phyloP scores from a whole-genome alignment of 805 yeast genomes.

The Ascoidea tarda region DNA sequence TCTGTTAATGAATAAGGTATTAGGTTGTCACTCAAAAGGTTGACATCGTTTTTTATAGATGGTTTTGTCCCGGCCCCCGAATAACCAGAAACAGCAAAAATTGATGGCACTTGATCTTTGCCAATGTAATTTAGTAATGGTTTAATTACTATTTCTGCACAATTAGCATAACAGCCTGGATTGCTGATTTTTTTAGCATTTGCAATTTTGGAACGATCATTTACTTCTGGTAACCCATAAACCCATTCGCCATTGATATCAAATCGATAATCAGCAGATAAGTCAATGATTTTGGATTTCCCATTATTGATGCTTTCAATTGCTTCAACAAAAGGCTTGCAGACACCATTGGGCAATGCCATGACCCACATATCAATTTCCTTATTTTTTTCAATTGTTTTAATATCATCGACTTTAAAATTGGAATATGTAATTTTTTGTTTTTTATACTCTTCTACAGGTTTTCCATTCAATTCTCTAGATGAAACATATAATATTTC shows the following conservation, averaged over 20 bases:
- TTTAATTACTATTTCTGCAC: constrained; percentile 84
- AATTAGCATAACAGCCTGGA: constrained; percentile 99
- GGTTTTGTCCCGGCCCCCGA: constrained; percentile 99
- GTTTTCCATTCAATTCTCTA: constrained; percentile 83
- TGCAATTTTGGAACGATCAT: constrained; percentile 50
- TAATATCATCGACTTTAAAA: constrained; percentile 77
- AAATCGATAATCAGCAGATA: constrained; percentile 93
- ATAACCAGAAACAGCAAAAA: constrained; percentile 95
- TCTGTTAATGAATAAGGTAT: constrained; percentile 94
- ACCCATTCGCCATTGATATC: constrained; percentile 81
- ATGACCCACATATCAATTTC: constrained; percentile 95
- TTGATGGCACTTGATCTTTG: constrained; percentile 49
- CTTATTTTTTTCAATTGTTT: constrained; percentile 55
- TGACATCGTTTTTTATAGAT: constrained; percentile 83
- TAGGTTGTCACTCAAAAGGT: constrained; percentile 62
- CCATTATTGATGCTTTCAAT: constrained; percentile 40
- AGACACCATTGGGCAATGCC: constrained; percentile 98
- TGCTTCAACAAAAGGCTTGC: constrained; percentile 76
- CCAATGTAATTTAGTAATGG: constrained; percentile 53
- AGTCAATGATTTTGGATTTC: constrained; percentile 72
- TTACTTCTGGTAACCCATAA: constrained; percentile 92
- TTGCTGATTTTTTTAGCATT: constrained; percentile 75
- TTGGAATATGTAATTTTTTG: constrained; percentile 69
- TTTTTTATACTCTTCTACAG: constrained; percentile 78
- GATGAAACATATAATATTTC: constrained; percentile 92